Percentiles rank a stretch among this genome's conserved stretches.
These are phyloP conservation scores for Globisporangium spiculum DNA, from an alignment of 352 stramenopile genomes.

Conservation along the genomic window DNA sequence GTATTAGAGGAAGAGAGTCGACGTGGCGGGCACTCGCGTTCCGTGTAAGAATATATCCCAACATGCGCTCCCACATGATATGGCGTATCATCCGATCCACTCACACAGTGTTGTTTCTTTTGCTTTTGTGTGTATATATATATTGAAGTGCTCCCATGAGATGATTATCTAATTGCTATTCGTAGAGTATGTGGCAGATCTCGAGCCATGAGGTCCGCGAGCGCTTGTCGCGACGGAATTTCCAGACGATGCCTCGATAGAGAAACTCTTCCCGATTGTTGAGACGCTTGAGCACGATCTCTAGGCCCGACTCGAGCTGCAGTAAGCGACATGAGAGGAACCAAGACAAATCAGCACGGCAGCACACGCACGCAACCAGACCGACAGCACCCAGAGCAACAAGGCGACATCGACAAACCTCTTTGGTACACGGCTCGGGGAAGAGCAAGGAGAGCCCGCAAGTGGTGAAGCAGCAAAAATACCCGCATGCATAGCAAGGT, in stretches of 20 bases:
- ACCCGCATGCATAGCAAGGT: constrained; percentile 67
- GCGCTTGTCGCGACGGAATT: constrained; percentile 40
- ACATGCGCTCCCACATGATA: background rate
- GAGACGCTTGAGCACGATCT: constrained; percentile 55
- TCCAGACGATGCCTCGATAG: constrained; percentile 66
- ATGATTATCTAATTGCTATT: constrained; percentile 20
- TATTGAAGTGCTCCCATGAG: background rate
- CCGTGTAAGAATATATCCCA: constrained; percentile 6
- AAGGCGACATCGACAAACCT: constrained; percentile 30
- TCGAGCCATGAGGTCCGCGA: constrained; percentile 68
- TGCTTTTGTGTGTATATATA: background rate
- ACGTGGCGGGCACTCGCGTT: background rate
- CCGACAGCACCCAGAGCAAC: background rate
- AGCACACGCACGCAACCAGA: background rate
- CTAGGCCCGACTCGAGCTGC: constrained; percentile 60
- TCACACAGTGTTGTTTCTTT: background rate
- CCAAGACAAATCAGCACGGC: background rate
- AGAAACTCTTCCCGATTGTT: constrained; percentile 73
- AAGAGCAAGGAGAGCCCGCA: constrained; percentile 60
- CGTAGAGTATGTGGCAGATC: constrained; percentile 64
- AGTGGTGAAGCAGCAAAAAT: constrained; percentile 63
- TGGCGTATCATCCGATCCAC: background rate
- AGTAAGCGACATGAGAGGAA: background rate
- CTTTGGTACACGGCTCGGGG: constrained; percentile 60
- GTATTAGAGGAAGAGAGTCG: background rate